phyloP scores from a whole-genome alignment of 345 rosid genomes.

The Aquilaria malaccensis region DNA sequence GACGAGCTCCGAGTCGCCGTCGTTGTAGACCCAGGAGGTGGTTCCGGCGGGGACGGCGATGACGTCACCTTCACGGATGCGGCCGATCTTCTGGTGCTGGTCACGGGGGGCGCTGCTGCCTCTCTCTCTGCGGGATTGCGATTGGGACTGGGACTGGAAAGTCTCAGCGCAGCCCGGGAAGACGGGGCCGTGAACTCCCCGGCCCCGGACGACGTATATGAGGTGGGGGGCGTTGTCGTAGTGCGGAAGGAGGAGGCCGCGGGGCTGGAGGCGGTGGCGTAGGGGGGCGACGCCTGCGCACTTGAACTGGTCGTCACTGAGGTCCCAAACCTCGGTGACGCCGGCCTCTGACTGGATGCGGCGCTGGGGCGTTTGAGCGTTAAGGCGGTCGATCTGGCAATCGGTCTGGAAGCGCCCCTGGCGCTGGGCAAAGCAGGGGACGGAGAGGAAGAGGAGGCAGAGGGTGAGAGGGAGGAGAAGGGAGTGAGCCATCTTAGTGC shows the following conservation, averaged over 20 bases:
- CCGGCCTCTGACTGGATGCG: constrained; percentile 33
- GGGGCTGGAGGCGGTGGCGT: constrained; percentile 25
- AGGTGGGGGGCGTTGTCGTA: constrained; percentile 31
- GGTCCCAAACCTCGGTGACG: constrained; percentile 35
- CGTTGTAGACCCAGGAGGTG: constrained; percentile 40
- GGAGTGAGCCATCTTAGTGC: background rate
- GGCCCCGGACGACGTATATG: constrained; percentile 36
- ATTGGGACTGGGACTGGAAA: background rate
- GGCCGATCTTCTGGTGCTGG: constrained; percentile 27
- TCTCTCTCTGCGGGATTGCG: too few species aligned
- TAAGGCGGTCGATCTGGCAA: constrained; percentile 26
- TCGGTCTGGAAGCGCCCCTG: constrained; percentile 14
- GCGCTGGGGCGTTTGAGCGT: constrained; percentile 26
- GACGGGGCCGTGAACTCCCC: constrained; percentile 5
- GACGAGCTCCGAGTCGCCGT: constrained; percentile 27
- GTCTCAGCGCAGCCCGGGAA: constrained; percentile 18
- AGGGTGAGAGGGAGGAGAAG: constrained; percentile 13
- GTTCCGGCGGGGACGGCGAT: constrained; percentile 37
- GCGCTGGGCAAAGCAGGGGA: constrained; percentile 4
- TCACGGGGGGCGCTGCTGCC: constrained; percentile 1
- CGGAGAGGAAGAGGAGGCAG: background rate
- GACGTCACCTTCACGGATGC: constrained; percentile 31
- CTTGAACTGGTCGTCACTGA: constrained; percentile 25
- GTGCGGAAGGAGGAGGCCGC: constrained; percentile 36
- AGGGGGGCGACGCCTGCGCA: constrained; percentile 36